A percentile compares a stretch with the other conserved stretches of the same genome.
These are phyloP conservation scores for Candida corydali DNA, from an alignment of 805 yeast genomes.

Conservation along the genomic window DNA sequence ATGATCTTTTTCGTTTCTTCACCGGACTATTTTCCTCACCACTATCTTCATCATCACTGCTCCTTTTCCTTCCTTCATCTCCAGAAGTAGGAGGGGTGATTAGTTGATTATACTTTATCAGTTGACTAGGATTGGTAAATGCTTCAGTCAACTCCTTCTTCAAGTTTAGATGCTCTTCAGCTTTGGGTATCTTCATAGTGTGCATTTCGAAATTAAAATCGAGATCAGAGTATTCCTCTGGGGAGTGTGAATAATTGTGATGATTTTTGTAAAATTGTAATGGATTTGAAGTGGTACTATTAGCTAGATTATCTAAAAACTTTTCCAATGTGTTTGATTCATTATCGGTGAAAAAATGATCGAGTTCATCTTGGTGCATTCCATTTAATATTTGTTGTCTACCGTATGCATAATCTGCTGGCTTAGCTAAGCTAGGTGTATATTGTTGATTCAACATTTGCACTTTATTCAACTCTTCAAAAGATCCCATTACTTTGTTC, in stretches of 20 bases:
- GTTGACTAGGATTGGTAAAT: conserved; percentile 12
- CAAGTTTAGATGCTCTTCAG: conserved; percentile 14
- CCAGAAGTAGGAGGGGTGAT: conserved; percentile 9
- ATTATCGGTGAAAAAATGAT: conserved; percentile 32
- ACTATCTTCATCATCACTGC: conserved; percentile 9
- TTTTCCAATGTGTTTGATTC: conserved; percentile 37
- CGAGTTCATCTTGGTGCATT: conserved; percentile 31
- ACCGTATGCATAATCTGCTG: conserved; percentile 3
- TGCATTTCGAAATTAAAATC: conserved; percentile 22
- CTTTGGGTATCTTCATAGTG: conserved; percentile 21
- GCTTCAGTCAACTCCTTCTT: conserved; percentile 30
- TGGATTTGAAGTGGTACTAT: conserved; percentile 23
- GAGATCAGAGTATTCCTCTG: not conserved
- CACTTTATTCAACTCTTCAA: conserved; percentile 36
- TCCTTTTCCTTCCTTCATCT: conserved; percentile 12
- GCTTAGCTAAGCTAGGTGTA: not conserved
- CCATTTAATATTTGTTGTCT: conserved; percentile 9
- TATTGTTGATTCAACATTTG: conserved; percentile 25
- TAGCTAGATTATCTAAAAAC: conserved; percentile 38
- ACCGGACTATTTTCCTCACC: conserved; percentile 3
- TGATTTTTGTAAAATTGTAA: conserved; percentile 24
- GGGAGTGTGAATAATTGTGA: conserved; percentile 1
- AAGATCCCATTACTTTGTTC: conserved; percentile 28
- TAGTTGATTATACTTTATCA: not conserved
- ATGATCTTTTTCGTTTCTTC: conserved; percentile 24